Evolutionary conservation across 1,139 yeast genomes (phyloP), one percentile per base, ranked within the genome.

Genomic region (Pichia sp.): DNA sequence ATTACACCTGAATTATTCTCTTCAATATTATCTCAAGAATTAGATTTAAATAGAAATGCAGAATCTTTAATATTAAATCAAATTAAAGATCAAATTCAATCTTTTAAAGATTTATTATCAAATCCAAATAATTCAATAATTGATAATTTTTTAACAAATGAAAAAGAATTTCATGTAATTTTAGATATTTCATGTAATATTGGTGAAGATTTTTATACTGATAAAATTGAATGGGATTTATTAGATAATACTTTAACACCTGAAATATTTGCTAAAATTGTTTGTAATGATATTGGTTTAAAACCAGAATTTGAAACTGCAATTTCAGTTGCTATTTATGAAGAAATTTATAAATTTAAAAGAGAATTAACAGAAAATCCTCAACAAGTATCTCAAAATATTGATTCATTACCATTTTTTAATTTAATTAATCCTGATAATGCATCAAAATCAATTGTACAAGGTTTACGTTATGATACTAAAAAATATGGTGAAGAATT

Each of bases 171-270:
- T 31, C 94, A 85, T 55, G 95, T 87, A 5, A 74, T 92, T 6
- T 76, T 92, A 36, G 87, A 87, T 53, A 66, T 92, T 42, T 82
- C 94, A 12, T 89, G 94, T 36, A 87, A 84, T 60, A 70, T 92
- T 51, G 89, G 89, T 55, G 86, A 86, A 58, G 82, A 82, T 56
- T 72, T 90, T 40, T 87, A 83, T 58, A 96, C 90, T 57, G 99
- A 92, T 65, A 84, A 86, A 60, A 83, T 92, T 54, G 98, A 92
- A 63, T 92, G 98, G 97, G 95, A 92, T 60, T 69, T 92, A 49
- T 71, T 67, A 28, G 80, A 80, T 52, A 69, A 73, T n/a, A 67
- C 71, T 1, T 62, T 84, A 6, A 79, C 94, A 0, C 97, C 98
- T 0, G 96, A 89, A 60, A 68, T 68, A 41, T 92, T 92, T 68